Conservation (phyloP, 805 yeast species). For the Candida lessepsii region DNA sequence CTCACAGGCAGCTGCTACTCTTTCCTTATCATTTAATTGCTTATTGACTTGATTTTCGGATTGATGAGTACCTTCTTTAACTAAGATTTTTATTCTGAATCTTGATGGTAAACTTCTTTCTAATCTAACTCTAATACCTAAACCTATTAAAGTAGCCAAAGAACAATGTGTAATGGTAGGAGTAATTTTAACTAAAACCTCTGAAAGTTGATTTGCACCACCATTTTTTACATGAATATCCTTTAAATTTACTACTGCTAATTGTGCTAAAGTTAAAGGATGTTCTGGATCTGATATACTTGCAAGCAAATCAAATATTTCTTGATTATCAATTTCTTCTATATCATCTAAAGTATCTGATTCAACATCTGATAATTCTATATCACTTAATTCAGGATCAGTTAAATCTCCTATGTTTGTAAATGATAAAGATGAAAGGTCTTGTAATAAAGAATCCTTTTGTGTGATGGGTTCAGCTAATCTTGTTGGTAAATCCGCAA, state of each 20-base stretch:
- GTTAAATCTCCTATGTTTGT: constrained; percentile 16
- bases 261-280: constrained; percentile 89
- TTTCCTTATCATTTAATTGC: constrained; percentile 93
- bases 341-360: constrained; percentile 32
- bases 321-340: constrained; percentile 83
- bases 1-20: constrained; percentile 98
- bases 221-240: constrained; percentile 74
- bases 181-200: constrained; percentile 79
- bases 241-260: constrained; percentile 83
- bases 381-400: constrained; percentile 25
- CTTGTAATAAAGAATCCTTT: constrained; percentile 16
- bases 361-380: constrained; percentile 18
- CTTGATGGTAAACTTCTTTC: constrained; percentile 87
- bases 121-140: constrained; percentile 88
- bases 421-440: constrained; percentile 30
- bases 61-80: constrained; percentile 93
- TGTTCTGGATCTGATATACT: constrained; percentile 96
- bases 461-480: constrained; percentile 15
- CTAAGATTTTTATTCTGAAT: constrained; percentile 71
- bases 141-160: constrained; percentile 90
- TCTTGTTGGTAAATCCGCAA: constrained; percentile 74
- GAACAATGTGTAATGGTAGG: constrained; percentile 99
- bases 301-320: constrained; percentile 81
- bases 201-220: constrained; percentile 52
- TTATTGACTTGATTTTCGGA: constrained; percentile 95